A percentile compares a stretch with the other conserved stretches of the same genome.
phyloP scores from a whole-genome alignment of 352 stramenopile genomes.

The Phytophthora podocarpi region DNA sequence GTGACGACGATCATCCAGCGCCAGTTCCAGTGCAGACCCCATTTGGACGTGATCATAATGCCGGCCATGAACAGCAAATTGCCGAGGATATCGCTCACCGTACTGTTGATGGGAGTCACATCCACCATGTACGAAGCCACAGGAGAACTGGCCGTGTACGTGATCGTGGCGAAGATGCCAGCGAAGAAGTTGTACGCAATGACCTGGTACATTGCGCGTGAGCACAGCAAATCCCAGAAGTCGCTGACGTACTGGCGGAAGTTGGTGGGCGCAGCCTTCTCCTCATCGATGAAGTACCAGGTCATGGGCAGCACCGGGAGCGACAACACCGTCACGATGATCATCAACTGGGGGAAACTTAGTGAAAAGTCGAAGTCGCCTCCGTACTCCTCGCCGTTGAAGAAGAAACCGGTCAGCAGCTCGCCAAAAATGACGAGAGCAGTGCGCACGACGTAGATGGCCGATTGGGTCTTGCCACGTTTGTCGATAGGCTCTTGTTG shows the following conservation, averaged over 20 bases:
- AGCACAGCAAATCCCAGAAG: constrained; percentile 36
- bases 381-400: constrained; percentile 51
- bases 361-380: too few species aligned
- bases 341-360: too few species aligned
- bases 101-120: constrained; percentile 39
- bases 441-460: constrained; percentile 47
- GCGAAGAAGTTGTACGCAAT: constrained; percentile 39
- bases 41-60: constrained; percentile 42
- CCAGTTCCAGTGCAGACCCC: constrained; percentile 41
- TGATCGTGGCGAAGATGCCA: constrained; percentile 39
- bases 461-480: constrained; percentile 54
- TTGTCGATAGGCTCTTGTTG: constrained; percentile 52
- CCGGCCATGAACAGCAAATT: constrained; percentile 37
- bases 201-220: constrained; percentile 42
- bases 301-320: constrained; percentile 32
- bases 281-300: constrained; percentile 43
- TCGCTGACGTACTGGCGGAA: constrained; percentile 36
- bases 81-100: constrained; percentile 36
- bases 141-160: constrained; percentile 27
- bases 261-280: constrained; percentile 23
- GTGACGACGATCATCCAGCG: constrained; percentile 40
- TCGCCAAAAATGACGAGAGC: constrained; percentile 43
- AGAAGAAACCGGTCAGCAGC: constrained; percentile 42
- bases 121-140: constrained; percentile 36
- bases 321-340: constrained; percentile 37